These are phyloP conservation scores for Dictyostelium capitatum DNA, from an alignment of 78 protist genomes.

Conservation along the genomic window DNA sequence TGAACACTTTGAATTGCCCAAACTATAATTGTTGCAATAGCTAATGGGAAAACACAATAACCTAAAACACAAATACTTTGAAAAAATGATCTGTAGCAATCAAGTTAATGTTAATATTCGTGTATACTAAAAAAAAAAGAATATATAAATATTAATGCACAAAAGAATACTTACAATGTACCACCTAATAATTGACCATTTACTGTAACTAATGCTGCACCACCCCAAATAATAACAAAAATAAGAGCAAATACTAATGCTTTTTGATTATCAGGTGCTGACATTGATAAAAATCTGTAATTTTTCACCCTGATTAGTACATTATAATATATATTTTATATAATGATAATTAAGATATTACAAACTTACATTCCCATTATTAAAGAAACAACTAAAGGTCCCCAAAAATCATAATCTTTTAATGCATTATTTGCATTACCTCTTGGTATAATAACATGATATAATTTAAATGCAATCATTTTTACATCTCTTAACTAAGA, in stretches of 20 bases:
- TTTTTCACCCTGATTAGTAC: neutral
- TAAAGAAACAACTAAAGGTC: conserved; percentile 94
- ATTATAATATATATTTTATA: neutral
- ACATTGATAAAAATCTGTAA: conserved; percentile 41
- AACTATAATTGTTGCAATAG: conserved; percentile 76
- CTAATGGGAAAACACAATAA: conserved; percentile 96
- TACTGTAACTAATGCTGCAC: conserved; percentile 94
- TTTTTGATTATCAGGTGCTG: conserved; percentile 75
- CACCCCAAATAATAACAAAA: conserved; percentile 94
- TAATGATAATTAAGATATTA: neutral
- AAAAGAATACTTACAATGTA: conserved; percentile 81
- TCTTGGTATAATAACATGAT: conserved; percentile 90
- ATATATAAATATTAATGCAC: too few species aligned
- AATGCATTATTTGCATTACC: conserved; percentile 67
- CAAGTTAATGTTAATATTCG: too few species aligned
- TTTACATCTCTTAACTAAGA: conserved; percentile 80
- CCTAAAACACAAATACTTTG: conserved; percentile 97
- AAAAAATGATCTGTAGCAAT: conserved; percentile 93
- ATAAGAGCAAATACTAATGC: conserved; percentile 91
- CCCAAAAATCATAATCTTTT: conserved; percentile 96
- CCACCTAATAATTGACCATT: conserved; percentile 96
- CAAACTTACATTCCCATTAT: conserved; percentile 82
- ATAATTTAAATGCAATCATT: conserved; percentile 82
- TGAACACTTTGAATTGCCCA: neutral
- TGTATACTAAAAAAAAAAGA: too few species aligned